Evolutionary conservation across 345 rosid genomes (phyloP), one percentile per base, ranked within the genome.

Genomic region (Geranium rotundifolium): DNA sequence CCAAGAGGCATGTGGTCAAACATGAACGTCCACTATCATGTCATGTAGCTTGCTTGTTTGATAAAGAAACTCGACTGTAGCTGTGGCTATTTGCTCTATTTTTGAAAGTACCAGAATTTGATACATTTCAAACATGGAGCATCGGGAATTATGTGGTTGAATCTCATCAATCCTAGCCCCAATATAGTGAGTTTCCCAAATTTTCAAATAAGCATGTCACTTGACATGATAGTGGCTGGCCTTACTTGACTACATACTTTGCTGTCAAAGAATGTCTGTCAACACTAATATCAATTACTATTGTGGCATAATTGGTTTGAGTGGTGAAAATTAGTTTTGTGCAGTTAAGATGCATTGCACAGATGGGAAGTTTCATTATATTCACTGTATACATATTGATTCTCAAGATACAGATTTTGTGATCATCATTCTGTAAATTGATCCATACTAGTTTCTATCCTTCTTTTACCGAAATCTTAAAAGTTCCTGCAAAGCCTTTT

Each of bases 191-290:
- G 52, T 46, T 46, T 23, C 27, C 52, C 52, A 46, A 46, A 46
- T 46, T 46, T 46, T 56, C 14, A 64, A 56, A 65, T 37, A 55
- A 7, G 60, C 67, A 57, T 56, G 54, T 7, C 61, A 34, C 4
- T 15, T 57, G 67, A 50, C 29, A 56, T 37, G 56, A 57, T 57
- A 54, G 54, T 57, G 55, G 67, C 41, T 64, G 19, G 41, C 61
- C 27, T 34, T 37, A 5, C 1, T 15, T 23, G 15, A 57, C 20
- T 29, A 27, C 62, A 29, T 59, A 19, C 52, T 46, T 34, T 34
- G 7, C 52, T 46, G 16, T 46, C 52, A 46, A 46, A 7, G 52
- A 10, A 46, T 14, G 52, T 3, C 10, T 34, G 4, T 34, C 10
- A 8, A 14, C 14, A 46, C 52, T 34, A 34, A 8, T 34, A 4